Evolutionary conservation across 2,329 filamentous ascomycete species (phyloP).

Genomic region (Fusarium proliferatum): DNA sequence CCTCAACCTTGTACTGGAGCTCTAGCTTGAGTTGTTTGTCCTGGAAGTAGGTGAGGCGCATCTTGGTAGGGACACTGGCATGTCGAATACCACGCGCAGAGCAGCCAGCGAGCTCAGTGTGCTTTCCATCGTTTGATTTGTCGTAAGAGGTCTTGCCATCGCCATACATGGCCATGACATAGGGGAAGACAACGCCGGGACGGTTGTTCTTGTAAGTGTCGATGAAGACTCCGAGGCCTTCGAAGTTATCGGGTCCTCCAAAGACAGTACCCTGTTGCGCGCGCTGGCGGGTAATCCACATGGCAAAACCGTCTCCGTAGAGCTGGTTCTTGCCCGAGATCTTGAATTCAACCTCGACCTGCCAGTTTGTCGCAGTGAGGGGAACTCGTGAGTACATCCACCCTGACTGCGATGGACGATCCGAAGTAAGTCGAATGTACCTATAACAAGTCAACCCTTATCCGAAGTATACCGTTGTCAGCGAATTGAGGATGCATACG

Average conservation of each 20-base stretch:
- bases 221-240: slow-evolving; percentile 94
- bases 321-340: slow-evolving; percentile 89
- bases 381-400: slow-evolving; percentile 96
- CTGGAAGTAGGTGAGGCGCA: slow-evolving; percentile 94
- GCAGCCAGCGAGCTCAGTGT: slow-evolving; percentile 91
- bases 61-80: slow-evolving; percentile 81
- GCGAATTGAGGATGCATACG: slow-evolving; percentile 59
- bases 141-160: slow-evolving; percentile 92
- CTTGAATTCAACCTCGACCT: slow-evolving; percentile 96
- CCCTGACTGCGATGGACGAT: slow-evolving; percentile 89
- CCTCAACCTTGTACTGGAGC: slow-evolving; percentile 91
- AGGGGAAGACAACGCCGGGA: slow-evolving; percentile 93
- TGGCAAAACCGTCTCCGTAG: slow-evolving; percentile 95
- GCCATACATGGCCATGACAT: slow-evolving; percentile 98
- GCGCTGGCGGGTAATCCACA: slow-evolving; percentile 97
- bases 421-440: slow-evolving; percentile 92
- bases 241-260: slow-evolving; percentile 87
- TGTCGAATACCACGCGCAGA: slow-evolving; percentile 92
- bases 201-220: slow-evolving; percentile 99
- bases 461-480: slow-evolving; percentile 14
- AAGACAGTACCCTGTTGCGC: slow-evolving; percentile 85
- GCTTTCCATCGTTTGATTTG: slow-evolving; percentile 93
- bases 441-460: slow-evolving; percentile 56
- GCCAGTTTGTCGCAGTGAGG: slow-evolving; percentile 97
- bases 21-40: slow-evolving; percentile 92